Conservation (phyloP, 371 early-diverging fungal species). For the Rhizopus sp. region DNA sequence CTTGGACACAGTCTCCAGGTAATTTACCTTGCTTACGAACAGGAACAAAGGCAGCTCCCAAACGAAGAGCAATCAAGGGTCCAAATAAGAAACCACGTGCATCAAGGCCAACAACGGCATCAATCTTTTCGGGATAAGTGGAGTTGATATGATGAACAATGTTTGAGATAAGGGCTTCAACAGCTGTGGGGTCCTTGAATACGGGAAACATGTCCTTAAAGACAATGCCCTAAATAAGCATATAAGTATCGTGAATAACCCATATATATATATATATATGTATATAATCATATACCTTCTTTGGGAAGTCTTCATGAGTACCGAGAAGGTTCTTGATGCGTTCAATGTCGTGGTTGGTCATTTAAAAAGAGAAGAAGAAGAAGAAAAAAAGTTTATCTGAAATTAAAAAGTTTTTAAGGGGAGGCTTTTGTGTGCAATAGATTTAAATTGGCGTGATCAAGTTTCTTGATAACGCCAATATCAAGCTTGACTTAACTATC, state of each 20-base stretch:
- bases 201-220: conserved; percentile 97
- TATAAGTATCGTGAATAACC: neutral
- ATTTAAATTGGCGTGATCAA: no score
- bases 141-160: conserved; percentile 82
- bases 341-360: conserved; percentile 52
- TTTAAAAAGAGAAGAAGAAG: conserved; percentile 6
- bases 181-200: conserved; percentile 93
- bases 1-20: conserved; percentile 76
- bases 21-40: conserved; percentile 97
- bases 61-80: conserved; percentile 84
- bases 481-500: no score
- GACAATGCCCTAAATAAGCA: conserved; percentile 69
- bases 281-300: conserved; percentile 59
- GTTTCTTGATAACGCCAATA: no score
- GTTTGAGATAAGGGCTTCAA: conserved; percentile 86
- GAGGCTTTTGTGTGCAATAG: no score
- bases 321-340: conserved; percentile 68
- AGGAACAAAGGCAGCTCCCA: conserved; percentile 93
- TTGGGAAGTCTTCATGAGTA: conserved; percentile 82
- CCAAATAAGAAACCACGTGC: conserved; percentile 93
- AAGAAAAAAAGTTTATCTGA: conserved; percentile 1
- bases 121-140: conserved; percentile 70
- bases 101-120: conserved; percentile 90
- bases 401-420: no score
- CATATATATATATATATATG: no score